phyloP scores from a whole-genome alignment of 2,329 filamentous ascomycete species.

The Cladosporium sp. region DNA sequence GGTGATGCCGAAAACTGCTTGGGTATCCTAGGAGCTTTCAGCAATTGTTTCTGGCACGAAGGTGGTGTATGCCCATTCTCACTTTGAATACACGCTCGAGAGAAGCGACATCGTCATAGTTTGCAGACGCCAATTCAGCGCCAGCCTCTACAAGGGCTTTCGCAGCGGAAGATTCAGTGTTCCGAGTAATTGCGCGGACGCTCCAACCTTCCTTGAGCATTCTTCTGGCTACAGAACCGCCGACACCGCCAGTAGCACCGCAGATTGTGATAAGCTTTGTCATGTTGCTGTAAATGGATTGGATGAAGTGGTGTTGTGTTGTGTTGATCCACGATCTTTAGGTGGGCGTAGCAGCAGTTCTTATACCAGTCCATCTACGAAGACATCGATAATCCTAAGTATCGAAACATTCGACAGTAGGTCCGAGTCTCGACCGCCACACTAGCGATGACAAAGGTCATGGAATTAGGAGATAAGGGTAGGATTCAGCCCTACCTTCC shows the following conservation, averaged over 20 bases:
- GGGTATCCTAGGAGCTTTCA: conserved; percentile 4
- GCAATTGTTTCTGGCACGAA: not conserved
- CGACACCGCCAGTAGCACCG: conserved; percentile 16
- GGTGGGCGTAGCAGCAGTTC: no score
- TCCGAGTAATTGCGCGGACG: conserved; percentile 23
- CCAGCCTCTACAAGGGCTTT: conserved; percentile 17
- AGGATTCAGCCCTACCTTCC: no score
- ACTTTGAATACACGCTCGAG: conserved; percentile 14
- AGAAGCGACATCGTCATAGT: conserved; percentile 16
- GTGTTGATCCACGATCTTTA: no score
- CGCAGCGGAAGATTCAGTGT: conserved; percentile 18
- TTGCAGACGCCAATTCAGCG: conserved; percentile 15
- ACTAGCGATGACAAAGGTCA: no score
- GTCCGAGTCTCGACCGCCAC: no score
- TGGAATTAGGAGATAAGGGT: no score
- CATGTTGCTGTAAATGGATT: not conserved
- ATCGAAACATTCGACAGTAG: no score
- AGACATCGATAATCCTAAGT: no score
- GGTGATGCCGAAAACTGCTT: conserved; percentile 17
- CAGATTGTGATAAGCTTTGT: conserved; percentile 11
- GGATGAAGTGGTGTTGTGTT: no score
- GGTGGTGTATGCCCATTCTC: not conserved
- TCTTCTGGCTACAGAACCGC: conserved; percentile 18
- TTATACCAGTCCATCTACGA: no score
- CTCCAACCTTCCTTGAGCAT: conserved; percentile 20